Percentiles rank a stretch among this genome's conserved stretches.
Conservation (phyloP, 768 basidiomycete species). For the Pisolithus marmoratus region DNA sequence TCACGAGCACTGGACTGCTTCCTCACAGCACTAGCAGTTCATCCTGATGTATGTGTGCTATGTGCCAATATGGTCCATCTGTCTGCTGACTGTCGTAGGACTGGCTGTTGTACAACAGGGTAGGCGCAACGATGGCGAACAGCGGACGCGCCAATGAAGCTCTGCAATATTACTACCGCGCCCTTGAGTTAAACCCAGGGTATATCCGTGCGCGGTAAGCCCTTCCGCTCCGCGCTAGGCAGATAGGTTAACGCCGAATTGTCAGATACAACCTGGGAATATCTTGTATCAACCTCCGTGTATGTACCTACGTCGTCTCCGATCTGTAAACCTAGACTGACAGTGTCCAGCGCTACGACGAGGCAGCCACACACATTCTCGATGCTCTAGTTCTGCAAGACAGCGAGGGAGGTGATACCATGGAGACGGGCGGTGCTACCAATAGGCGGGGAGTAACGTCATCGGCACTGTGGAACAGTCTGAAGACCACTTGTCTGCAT, state of each 20-base stretch:
- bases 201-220: slow-evolving; percentile 82
- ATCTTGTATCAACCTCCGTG: slow-evolving; percentile 81
- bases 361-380: slow-evolving; percentile 81
- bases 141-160: slow-evolving; percentile 75
- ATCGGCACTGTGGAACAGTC: slow-evolving; percentile 79
- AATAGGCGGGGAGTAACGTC: slow-evolving; percentile 69
- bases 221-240: background rate
- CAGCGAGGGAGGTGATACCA: slow-evolving; percentile 54
- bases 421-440: slow-evolving; percentile 35
- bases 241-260: background rate
- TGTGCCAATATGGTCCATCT: background rate
- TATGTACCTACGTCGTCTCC: slow-evolving; percentile 31
- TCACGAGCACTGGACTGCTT: slow-evolving; percentile 94
- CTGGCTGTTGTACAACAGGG: slow-evolving; percentile 87
- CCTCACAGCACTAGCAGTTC: slow-evolving; percentile 74
- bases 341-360: slow-evolving; percentile 62
- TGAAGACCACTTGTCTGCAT: slow-evolving; percentile 78
- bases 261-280: slow-evolving; percentile 91
- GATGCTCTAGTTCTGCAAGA: slow-evolving; percentile 90
- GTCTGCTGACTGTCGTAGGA: slow-evolving; percentile 44
- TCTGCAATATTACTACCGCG: slow-evolving; percentile 80
- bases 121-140: slow-evolving; percentile 93
- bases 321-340: background rate
- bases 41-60: slow-evolving; percentile 64
- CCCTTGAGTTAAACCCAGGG: slow-evolving; percentile 80